Base-by-base conservation (phyloP, 495 filamentous ascomycete species). In the Penicillium flavigenum region DNA sequence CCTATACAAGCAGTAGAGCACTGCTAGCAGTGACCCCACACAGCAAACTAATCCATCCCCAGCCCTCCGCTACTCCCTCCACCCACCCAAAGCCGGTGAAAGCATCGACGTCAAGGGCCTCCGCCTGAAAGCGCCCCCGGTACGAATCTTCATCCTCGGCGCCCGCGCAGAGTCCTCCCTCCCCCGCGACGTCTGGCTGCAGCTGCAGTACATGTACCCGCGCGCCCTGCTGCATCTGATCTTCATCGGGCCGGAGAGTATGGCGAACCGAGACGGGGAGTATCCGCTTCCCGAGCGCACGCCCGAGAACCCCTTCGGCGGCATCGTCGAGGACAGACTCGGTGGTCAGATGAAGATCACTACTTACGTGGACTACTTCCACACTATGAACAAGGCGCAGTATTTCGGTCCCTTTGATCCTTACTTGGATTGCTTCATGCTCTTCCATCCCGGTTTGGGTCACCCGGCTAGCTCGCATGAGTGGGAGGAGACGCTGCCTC, bases 331-430 rank as follows among this genome's bases (percentile, higher is more conserved):
- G 74, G 91, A 92, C 68, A 81, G 93, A 17, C 79, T 98, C 2
- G 87, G 86, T 63, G 83, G 86, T 19, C 83, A 85, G 53, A 85
- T 96, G 85, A 98, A 98, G 77, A 95, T 99, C 61, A 91, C 84
- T 65, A 99, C 94, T 0, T 96, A 91, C 63, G 92, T 97, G 24
- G 95, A 99, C 57, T 97, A 99, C 74, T 99, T 92, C 78, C 92
- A 99, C 70, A 97, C 91, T 1, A 81, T 99, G 65, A 92, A 98
- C 74, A 85, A 93, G 63, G 86, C 93, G 1, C 83, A 88, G 31
- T 79, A 89, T 54, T 99, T 98, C 76, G 81, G 88, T 24, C 95
- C 95, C 0, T 97, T 90, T 72, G 94, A 99, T 70, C 94, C 94
- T 1, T 99, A 99, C 71, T 93, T 99, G 63, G 94, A 99, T 76